Conservation (phyloP, 208 protist species). For the Porcisia deanei region DNA sequence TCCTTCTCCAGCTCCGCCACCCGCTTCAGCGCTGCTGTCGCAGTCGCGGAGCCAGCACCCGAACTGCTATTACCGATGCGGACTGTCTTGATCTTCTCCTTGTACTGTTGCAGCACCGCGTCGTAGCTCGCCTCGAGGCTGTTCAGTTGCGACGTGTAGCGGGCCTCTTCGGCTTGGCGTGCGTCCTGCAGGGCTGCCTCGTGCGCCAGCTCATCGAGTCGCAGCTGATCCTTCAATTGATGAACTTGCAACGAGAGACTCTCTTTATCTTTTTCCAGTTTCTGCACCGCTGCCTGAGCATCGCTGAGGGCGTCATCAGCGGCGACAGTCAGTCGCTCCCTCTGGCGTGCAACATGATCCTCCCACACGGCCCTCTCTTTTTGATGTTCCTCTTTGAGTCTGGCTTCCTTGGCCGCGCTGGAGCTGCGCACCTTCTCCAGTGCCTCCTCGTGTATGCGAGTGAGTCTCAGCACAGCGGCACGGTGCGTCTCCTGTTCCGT, state of each 20-base stretch:
- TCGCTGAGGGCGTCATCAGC: slow-evolving; percentile 26
- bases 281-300: slow-evolving; percentile 24
- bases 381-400: slow-evolving; percentile 32
- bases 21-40: slow-evolving; percentile 15
- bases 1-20: slow-evolving; percentile 27
- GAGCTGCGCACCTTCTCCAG: slow-evolving; percentile 26
- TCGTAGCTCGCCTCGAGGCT: slow-evolving; percentile 16
- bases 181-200: slow-evolving; percentile 14
- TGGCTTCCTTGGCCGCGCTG: slow-evolving; percentile 23
- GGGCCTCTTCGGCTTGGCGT: neutral
- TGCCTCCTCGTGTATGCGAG: slow-evolving; percentile 2
- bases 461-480: slow-evolving; percentile 4
- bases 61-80: neutral
- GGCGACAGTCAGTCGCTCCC: slow-evolving; percentile 16
- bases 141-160: slow-evolving; percentile 8
- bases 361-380: slow-evolving; percentile 31
- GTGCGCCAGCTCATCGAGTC: slow-evolving; percentile 5
- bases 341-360: slow-evolving; percentile 11
- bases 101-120: slow-evolving; percentile 13
- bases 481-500: slow-evolving; percentile 33
- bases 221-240: slow-evolving; percentile 9
- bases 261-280: slow-evolving; percentile 18
- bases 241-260: slow-evolving; percentile 1
- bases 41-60: neutral
- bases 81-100: slow-evolving; percentile 2